phyloP scores from a whole-genome alignment of 2,329 filamentous ascomycete species.

The Botrytis fragariae region DNA sequence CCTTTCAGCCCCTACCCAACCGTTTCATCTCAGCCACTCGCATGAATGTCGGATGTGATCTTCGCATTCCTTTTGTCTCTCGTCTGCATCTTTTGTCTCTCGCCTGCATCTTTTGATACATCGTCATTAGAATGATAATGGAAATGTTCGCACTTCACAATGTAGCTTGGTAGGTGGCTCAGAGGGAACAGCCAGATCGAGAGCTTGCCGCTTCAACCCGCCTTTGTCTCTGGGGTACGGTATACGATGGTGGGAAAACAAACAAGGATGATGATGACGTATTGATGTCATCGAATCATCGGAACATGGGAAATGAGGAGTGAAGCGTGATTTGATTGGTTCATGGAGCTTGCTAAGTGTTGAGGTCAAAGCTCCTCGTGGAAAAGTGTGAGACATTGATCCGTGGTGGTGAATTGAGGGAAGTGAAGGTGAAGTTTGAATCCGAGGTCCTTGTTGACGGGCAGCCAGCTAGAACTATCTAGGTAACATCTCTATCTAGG shows the following conservation, averaged over 20 bases:
- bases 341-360: background rate
- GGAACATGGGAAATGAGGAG: background rate
- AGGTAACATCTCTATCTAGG: too few species aligned
- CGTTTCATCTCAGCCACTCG: background rate
- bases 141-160: background rate
- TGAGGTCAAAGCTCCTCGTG: background rate
- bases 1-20: background rate
- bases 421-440: background rate
- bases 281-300: conserved; percentile 1
- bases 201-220: background rate
- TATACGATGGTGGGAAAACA: background rate
- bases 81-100: background rate
- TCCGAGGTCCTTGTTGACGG: too few species aligned
- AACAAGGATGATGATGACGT: background rate
- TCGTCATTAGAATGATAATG: background rate
- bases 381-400: background rate
- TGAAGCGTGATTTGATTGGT: background rate
- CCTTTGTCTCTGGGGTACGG: background rate
- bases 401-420: background rate
- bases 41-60: background rate
- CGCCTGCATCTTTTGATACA: background rate
- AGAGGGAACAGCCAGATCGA: background rate
- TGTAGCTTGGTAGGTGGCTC: background rate
- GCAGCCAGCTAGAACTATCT: too few species aligned
- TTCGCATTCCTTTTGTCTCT: background rate